phyloP scores from a whole-genome alignment of 2,329 filamentous ascomycete genomes.

The Diplocarpon mali region DNA sequence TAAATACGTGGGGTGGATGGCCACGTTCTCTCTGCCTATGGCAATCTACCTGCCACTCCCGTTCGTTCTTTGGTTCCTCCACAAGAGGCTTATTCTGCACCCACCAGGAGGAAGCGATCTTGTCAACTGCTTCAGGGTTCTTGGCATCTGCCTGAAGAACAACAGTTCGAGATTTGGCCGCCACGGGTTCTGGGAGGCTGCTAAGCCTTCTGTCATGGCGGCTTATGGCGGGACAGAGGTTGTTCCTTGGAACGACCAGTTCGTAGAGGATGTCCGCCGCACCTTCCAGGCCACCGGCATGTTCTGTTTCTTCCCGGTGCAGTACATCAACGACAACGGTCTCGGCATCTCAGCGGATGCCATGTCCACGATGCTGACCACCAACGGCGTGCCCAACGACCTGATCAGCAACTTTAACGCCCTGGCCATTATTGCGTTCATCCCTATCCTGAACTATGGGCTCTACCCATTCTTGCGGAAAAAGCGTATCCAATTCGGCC shows the following conservation, averaged over 20 bases:
- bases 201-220: conserved; percentile 53
- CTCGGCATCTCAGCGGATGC: conserved; percentile 39
- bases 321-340: conserved; percentile 30
- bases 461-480: conserved; percentile 59
- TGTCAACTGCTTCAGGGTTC: conserved; percentile 32
- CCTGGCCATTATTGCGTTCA: conserved; percentile 61
- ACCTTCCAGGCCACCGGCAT: conserved; percentile 59
- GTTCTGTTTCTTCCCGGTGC: conserved; percentile 45
- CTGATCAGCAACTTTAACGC: conserved; percentile 67
- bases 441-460: conserved; percentile 55
- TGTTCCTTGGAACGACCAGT: conserved; percentile 74
- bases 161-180: conserved; percentile 53
- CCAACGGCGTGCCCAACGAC: conserved; percentile 66
- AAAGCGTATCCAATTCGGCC: conserved; percentile 53
- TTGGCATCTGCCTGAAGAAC: conserved; percentile 35
- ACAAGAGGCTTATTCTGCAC: conserved; percentile 33
- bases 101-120: conserved; percentile 36
- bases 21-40: conserved; percentile 37
- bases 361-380: conserved; percentile 47
- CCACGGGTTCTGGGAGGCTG: conserved; percentile 51
- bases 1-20: conserved; percentile 40
- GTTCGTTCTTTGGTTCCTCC: conserved; percentile 32
- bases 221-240: conserved; percentile 44
- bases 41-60: conserved; percentile 52
- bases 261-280: conserved; percentile 67